phyloP scores from a whole-genome alignment of 768 basidiomycete species.

The Phaeotremella skinneri region DNA sequence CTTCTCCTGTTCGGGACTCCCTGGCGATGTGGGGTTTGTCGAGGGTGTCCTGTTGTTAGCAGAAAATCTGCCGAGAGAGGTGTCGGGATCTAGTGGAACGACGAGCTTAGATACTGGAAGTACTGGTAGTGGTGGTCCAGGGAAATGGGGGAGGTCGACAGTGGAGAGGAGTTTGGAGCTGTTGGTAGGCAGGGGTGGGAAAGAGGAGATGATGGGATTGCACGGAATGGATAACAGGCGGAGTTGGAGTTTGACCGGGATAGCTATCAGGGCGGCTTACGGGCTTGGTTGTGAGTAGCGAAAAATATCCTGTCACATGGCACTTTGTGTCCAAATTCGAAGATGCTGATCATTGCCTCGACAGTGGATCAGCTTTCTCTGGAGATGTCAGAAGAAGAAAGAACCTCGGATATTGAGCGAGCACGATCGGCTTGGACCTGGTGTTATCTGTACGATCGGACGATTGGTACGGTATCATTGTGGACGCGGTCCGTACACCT shows the following conservation, averaged over 20 bases:
- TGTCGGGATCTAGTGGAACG: background rate
- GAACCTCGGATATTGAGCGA: constrained; percentile 29
- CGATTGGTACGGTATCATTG: constrained; percentile 33
- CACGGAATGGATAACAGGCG: constrained; percentile 45
- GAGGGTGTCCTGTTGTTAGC: constrained; percentile 47
- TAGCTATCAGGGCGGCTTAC: constrained; percentile 48
- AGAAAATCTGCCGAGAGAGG: constrained; percentile 44
- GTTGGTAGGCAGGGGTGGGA: constrained; percentile 18
- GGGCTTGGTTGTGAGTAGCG: constrained; percentile 38
- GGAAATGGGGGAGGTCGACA: background rate
- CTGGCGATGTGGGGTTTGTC: constrained; percentile 42
- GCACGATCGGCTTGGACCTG: constrained; percentile 46
- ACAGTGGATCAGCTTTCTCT: constrained; percentile 36
- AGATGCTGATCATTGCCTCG: constrained; percentile 3
- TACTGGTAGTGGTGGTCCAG: background rate
- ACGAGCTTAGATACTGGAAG: background rate
- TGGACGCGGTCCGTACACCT: background rate
- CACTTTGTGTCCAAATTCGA: background rate
- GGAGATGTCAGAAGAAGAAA: constrained; percentile 29
- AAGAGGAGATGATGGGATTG: constrained; percentile 26
- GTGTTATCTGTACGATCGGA: constrained; percentile 45
- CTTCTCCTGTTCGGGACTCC: constrained; percentile 37
- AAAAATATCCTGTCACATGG: background rate
- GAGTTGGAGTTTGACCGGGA: constrained; percentile 46
- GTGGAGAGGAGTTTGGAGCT: constrained; percentile 2